Evolutionary conservation across 2,329 filamentous ascomycete genomes (phyloP).

Genomic region (Plectosphaerella cucumerina): DNA sequence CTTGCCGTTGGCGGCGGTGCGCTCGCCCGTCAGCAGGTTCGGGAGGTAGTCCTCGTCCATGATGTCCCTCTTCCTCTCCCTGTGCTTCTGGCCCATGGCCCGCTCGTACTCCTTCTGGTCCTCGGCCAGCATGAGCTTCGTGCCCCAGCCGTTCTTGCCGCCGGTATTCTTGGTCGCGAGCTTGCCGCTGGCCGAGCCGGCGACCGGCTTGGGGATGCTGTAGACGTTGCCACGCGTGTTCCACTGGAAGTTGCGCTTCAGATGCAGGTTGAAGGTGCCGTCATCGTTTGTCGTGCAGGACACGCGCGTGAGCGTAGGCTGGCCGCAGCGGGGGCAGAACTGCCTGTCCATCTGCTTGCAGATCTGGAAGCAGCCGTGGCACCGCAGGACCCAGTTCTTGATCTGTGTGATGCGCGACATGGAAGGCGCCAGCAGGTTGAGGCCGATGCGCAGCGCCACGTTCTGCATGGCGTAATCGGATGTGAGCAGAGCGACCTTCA

Average conservation of each 20-base stretch:
- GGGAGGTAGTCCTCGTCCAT: constrained; percentile 97
- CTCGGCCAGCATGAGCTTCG: constrained; percentile 78
- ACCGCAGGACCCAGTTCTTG: constrained; percentile 85
- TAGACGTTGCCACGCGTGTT: constrained; percentile 90
- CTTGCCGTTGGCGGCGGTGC: constrained; percentile 59
- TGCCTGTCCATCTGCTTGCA: constrained; percentile 82
- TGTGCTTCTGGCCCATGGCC: constrained; percentile 59
- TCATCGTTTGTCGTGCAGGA: constrained; percentile 78
- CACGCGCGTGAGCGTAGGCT: constrained; percentile 78
- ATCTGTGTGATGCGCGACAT: constrained; percentile 78
- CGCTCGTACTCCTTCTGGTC: constrained; percentile 90
- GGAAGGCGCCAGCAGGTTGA: constrained; percentile 77
- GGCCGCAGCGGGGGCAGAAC: constrained; percentile 90
- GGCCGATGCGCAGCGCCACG: constrained; percentile 88
- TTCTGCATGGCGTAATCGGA: constrained; percentile 99
- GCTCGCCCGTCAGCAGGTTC: constrained; percentile 74
- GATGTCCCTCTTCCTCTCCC: constrained; percentile 69
- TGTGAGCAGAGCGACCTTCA: constrained; percentile 88
- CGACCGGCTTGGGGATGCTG: constrained; percentile 85
- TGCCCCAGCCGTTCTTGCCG: constrained; percentile 84
- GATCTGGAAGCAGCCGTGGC: constrained; percentile 87
- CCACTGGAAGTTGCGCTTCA: constrained; percentile 95
- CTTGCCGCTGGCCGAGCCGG: constrained; percentile 77
- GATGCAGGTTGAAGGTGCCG: constrained; percentile 78
- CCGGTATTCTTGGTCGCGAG: constrained; percentile 60